These are phyloP conservation scores for Austroboletus niveus DNA, from an alignment of 1,284 basidiomycete species.

Conservation along the genomic window DNA sequence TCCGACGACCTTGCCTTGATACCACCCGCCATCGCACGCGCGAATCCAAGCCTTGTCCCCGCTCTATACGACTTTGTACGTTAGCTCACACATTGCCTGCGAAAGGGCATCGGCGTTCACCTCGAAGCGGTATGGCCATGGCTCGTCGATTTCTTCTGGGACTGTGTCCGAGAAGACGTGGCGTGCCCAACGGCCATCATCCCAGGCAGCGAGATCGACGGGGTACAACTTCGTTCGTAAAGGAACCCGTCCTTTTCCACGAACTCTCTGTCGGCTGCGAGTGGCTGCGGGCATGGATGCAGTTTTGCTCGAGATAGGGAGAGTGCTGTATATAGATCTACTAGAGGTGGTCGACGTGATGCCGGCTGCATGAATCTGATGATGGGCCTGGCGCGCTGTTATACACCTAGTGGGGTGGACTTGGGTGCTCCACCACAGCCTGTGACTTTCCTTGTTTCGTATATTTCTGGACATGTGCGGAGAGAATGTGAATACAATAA, in stretches of 20 bases:
- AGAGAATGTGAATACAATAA: slow-evolving; percentile 6
- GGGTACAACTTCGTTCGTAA: slow-evolving; percentile 10
- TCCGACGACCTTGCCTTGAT: slow-evolving; percentile 44
- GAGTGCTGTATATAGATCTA: background rate
- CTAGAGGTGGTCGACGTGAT: background rate
- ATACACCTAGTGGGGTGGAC: slow-evolving; percentile 13
- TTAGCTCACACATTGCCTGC: background rate
- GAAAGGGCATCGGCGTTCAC: slow-evolving; percentile 26
- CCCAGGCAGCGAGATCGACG: slow-evolving; percentile 28
- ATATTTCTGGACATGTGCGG: slow-evolving; percentile 7
- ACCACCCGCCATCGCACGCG: slow-evolving; percentile 49
- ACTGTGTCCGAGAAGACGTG: slow-evolving; percentile 27
- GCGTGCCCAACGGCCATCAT: slow-evolving; percentile 24
- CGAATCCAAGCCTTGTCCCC: slow-evolving; percentile 54
- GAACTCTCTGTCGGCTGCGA: background rate
- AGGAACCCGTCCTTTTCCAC: background rate
- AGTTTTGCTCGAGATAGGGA: background rate
- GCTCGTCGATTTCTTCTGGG: slow-evolving; percentile 50
- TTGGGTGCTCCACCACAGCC: slow-evolving; percentile 16
- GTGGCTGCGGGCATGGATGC: slow-evolving; percentile 4
- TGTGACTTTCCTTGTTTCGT: slow-evolving; percentile 20
- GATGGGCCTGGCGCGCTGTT: slow-evolving; percentile 9
- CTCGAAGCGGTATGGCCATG: slow-evolving; percentile 52
- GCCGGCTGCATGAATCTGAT: no score
- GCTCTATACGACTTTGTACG: slow-evolving; percentile 30